Conservation (phyloP, 1,284 basidiomycete genomes). For the Ceraceosorus guamensis region DNA sequence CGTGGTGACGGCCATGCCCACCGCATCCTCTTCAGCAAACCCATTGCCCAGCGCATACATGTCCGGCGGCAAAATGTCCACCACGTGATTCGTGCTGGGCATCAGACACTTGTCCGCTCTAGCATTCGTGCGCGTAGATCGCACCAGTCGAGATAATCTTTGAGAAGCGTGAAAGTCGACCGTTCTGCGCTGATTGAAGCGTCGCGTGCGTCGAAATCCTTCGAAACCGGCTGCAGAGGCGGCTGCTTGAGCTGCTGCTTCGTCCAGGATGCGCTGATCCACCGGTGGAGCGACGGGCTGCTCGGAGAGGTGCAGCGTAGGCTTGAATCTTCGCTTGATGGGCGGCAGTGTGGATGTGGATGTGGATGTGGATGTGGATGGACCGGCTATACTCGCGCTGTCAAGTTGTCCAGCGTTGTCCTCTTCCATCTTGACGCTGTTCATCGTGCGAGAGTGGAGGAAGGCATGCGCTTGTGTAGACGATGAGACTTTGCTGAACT, state of each 20-base stretch:
- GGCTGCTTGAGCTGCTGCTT: constrained; percentile 60
- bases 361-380: no score
- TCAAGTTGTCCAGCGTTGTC: no score
- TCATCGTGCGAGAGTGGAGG: no score
- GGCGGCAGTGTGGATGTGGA: background rate
- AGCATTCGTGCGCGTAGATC: background rate
- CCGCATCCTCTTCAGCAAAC: background rate
- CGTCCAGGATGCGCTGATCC: constrained; percentile 64
- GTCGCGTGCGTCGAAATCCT: constrained; percentile 67
- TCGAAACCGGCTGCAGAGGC: constrained; percentile 49
- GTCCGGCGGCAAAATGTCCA: constrained; percentile 6
- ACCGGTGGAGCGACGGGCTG: constrained; percentile 68
- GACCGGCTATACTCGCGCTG: no score
- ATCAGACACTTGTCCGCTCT: constrained; percentile 15
- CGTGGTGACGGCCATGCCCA: constrained; percentile 68
- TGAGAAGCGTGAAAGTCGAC: constrained; percentile 69
- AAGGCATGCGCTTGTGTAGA: no score
- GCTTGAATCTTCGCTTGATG: background rate
- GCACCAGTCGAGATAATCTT: constrained; percentile 4
- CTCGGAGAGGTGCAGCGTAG: constrained; percentile 49
- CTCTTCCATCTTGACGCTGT: no score
- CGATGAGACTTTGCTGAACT: no score
- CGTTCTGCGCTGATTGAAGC: constrained; percentile 82
- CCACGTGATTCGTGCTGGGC: constrained; percentile 30
- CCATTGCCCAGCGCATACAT: background rate